Evolutionary conservation across 495 filamentous ascomycete genomes (phyloP).

Genomic region (Aspergillus panamensis): DNA sequence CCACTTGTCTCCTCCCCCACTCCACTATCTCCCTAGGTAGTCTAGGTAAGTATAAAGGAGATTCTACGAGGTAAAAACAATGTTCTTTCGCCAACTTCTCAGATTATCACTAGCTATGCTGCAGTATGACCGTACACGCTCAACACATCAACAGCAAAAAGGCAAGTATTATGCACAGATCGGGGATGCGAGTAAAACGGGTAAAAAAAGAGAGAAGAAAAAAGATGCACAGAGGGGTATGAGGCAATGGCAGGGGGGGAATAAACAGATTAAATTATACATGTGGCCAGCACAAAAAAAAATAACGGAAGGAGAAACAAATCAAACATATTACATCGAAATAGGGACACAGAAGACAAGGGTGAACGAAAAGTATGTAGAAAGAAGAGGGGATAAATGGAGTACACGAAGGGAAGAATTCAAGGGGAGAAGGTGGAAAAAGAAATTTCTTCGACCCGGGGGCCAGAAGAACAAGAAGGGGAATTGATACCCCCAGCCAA

Average conservation of each 20-base stretch:
- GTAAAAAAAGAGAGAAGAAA: conserved; percentile 23
- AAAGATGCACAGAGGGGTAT: conserved; percentile 27
- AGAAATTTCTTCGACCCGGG: neutral
- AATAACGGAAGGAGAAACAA: conserved; percentile 13
- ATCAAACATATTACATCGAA: conserved; percentile 24
- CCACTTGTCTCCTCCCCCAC: no score
- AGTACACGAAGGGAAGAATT: conserved; percentile 26
- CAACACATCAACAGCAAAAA: conserved; percentile 16
- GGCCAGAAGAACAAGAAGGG: conserved; percentile 6
- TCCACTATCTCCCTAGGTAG: no score
- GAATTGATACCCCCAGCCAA: conserved; percentile 20
- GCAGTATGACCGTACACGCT: conserved; percentile 19
- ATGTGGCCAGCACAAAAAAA: conserved; percentile 31
- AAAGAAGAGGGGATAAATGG: conserved; percentile 11
- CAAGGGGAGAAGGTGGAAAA: neutral
- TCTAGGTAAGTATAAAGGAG: no score
- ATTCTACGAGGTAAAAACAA: neutral
- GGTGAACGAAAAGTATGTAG: conserved; percentile 21
- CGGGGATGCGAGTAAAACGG: conserved; percentile 16
- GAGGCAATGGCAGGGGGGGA: conserved; percentile 29
- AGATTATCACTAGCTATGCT: conserved; percentile 27
- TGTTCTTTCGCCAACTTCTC: conserved; percentile 13
- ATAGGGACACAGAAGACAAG: conserved; percentile 23
- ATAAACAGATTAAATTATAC: conserved; percentile 30
- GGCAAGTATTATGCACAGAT: conserved; percentile 22